phyloP scores from a whole-genome alignment of 441 rosid genomes.

The Euphorbia neoarborescens region DNA sequence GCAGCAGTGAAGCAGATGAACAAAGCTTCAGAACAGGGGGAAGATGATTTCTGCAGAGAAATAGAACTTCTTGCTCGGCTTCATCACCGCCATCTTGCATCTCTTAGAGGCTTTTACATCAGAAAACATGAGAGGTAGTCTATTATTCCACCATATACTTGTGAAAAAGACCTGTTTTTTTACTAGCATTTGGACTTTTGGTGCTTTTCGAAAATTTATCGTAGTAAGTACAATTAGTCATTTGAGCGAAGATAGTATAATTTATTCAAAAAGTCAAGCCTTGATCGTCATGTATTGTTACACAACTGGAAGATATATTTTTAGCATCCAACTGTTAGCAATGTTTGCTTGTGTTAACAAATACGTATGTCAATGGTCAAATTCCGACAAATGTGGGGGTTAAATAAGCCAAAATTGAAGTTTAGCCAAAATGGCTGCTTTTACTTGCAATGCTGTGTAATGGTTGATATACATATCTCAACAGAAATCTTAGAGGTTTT shows the following conservation, averaged over 20 bases:
- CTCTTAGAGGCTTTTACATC: slow-evolving; percentile 80
- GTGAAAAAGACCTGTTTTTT: too few relatives aligned
- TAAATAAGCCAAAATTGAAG: neutral
- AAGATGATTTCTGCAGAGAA: slow-evolving; percentile 77
- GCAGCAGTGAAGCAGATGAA: slow-evolving; percentile 75
- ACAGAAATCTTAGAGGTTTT: neutral
- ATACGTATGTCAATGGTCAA: too few relatives aligned
- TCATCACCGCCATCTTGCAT: slow-evolving; percentile 92
- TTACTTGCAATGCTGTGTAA: too few relatives aligned
- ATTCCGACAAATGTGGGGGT: neutral
- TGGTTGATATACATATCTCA: neutral
- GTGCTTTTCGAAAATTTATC: neutral
- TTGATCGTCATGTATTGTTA: too few relatives aligned
- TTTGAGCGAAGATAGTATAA: too few relatives aligned
- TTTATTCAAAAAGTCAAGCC: too few relatives aligned
- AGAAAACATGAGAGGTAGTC: slow-evolving; percentile 65
- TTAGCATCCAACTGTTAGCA: too few relatives aligned
- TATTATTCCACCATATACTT: slow-evolving; percentile 2
- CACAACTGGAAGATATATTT: too few relatives aligned
- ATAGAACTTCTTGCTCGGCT: slow-evolving; percentile 85
- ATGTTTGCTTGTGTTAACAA: too few relatives aligned
- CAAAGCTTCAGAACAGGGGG: slow-evolving; percentile 63
- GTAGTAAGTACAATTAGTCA: neutral
- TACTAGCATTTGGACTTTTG: neutral
- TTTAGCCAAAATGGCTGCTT: neutral